Base-by-base conservation (phyloP, 2,329 filamentous ascomycete species). In the Dothideomycetes sp. region DNA sequence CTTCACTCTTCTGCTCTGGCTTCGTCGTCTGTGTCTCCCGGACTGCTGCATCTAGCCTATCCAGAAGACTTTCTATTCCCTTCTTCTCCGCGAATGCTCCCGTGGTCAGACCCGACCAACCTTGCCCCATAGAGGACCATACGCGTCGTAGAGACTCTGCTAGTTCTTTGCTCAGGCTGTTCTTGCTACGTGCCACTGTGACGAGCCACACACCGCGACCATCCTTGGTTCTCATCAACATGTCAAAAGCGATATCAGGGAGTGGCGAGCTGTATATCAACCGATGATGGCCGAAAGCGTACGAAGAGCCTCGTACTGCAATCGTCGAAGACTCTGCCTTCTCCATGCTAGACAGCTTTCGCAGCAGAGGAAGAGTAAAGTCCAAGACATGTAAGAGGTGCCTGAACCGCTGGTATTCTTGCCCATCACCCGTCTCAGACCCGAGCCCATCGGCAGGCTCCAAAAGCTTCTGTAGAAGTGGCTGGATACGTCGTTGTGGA, bases 301-400 rank as follows among this genome's bases (percentile, higher is more conserved):
- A 59, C 4, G 54, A 39, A 31, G 61, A 58, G 4, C 66, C 44
- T 4, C 50, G 36, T 9, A 47, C 30, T 2, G 34, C 38, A 12
- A 33, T 36, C 5, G 30, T 24, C 5, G 40, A 31, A 3, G 42
- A 30, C 30, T 55, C 45, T 7, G 35, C 32, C 5, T 31, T 60
- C 47, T 84, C 77, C 16, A 88, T 68, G 27, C 63, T 61, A 44
- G 77, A 70, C 2, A 88, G 60, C 2, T 70, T 73, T 35, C 66
- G 67, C 14, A 85, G 62, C n/a, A 85, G 60, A 0, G 80, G 77
- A 4, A 86, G 67, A 5, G 82, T 58, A 66, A 72, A 49, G 50
- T 69, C 50, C 9, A 85, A 64, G 1, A 74, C 71, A 2, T 80
- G 65, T 16, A 80, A 53, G 69, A 75, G 58, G 52, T 66, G 53